A percentile compares a stretch with the other conserved stretches of the same genome.
phyloP scores from a whole-genome alignment of 1,139 yeast genomes.

The Lodderomyces jiufengensis region DNA sequence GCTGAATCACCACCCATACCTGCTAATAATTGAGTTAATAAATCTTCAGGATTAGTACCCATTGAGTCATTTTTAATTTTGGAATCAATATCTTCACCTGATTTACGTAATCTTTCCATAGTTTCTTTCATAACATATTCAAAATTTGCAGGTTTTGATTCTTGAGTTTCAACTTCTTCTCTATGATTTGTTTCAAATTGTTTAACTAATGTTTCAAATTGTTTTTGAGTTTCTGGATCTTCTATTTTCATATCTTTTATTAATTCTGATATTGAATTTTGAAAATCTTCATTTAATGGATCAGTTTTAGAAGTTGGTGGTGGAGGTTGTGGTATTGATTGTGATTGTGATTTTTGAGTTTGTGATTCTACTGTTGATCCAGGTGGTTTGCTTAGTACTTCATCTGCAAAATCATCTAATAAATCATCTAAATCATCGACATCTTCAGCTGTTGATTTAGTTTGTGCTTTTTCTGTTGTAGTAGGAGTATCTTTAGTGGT shows the following conservation, averaged over 20 bases:
- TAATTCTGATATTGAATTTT: slow-evolving; percentile 50
- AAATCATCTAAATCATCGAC: slow-evolving; percentile 74
- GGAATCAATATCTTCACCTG: slow-evolving; percentile 65
- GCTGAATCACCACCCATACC: slow-evolving; percentile 37
- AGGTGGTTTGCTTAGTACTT: slow-evolving; percentile 63
- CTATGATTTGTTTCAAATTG: slow-evolving; percentile 39
- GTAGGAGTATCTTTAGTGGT: neutral
- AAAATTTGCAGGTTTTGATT: slow-evolving; percentile 44
- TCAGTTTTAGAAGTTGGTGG: slow-evolving; percentile 19
- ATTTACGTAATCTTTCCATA: slow-evolving; percentile 68
- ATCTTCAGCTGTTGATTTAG: slow-evolving; percentile 43
- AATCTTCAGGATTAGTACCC: slow-evolving; percentile 53
- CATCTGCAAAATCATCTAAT: slow-evolving; percentile 75
- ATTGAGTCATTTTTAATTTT: slow-evolving; percentile 51
- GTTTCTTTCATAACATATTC: slow-evolving; percentile 80
- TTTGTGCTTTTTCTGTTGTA: slow-evolving; percentile 2
- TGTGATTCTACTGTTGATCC: slow-evolving; percentile 30
- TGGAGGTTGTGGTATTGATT: slow-evolving; percentile 2
- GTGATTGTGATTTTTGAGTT: slow-evolving; percentile 15
- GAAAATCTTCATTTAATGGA: slow-evolving; percentile 40
- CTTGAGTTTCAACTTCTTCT: slow-evolving; percentile 34
- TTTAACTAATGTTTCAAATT: slow-evolving; percentile 49
- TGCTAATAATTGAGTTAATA: slow-evolving; percentile 52
- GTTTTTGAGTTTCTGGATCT: slow-evolving; percentile 58
- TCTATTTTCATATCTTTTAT: slow-evolving; percentile 54